Conservation (phyloP, 1,284 basidiomycete species). For the Apiotrichum laibachii region DNA sequence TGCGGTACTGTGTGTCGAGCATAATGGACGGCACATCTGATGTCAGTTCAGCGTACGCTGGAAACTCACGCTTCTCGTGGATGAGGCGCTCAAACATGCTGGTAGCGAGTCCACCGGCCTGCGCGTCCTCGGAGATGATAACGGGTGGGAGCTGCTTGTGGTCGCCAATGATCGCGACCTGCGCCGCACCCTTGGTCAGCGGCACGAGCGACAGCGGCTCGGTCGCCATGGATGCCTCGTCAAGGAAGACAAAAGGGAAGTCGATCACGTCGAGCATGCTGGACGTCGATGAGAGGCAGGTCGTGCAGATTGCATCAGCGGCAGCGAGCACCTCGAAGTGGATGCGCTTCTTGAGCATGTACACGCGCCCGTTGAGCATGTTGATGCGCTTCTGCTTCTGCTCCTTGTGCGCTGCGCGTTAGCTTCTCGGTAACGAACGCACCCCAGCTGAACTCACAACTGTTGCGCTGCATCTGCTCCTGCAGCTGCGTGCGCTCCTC, state of each 20-base stretch:
- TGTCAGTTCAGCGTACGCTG: constrained; percentile 5
- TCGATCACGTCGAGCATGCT: constrained; percentile 58
- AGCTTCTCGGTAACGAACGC: not conserved
- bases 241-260: constrained; percentile 89
- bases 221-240: constrained; percentile 94
- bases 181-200: constrained; percentile 80
- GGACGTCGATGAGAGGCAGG: constrained; percentile 70
- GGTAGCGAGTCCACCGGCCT: constrained; percentile 66
- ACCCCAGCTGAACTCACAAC: not conserved
- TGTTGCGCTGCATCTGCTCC: constrained; percentile 48
- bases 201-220: constrained; percentile 84
- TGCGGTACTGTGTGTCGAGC: constrained; percentile 89
- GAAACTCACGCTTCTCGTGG: constrained; percentile 65
- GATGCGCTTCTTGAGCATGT: constrained; percentile 29
- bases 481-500: constrained; percentile 58
- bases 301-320: constrained; percentile 79
- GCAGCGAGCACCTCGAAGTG: constrained; percentile 58
- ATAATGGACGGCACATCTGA: constrained; percentile 70
- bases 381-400: constrained; percentile 55
- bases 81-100: constrained; percentile 88
- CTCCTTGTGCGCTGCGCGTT: constrained; percentile 31
- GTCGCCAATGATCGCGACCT: constrained; percentile 87
- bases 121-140: constrained; percentile 69
- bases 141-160: constrained; percentile 95
- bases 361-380: constrained; percentile 31